phyloP scores from a whole-genome alignment of 129 eudicot genomes.

The Centella asiatica region DNA sequence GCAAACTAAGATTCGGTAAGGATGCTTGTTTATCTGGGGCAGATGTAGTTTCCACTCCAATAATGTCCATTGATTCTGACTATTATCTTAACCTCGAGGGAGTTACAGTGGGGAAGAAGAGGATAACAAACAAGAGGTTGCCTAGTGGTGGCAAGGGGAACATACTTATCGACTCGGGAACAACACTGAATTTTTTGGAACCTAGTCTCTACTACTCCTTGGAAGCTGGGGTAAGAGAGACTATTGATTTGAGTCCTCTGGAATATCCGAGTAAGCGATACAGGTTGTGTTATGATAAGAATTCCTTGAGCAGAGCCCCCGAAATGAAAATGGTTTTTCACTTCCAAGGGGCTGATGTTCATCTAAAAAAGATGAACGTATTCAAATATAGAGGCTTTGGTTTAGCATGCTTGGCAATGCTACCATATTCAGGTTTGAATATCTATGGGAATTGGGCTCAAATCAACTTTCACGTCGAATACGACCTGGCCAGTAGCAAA shows the following conservation, averaged over 20 bases:
- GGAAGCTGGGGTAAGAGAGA: background rate
- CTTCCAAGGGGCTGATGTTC: background rate
- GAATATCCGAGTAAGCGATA: background rate
- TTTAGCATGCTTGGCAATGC: background rate
- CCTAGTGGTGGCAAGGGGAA: background rate
- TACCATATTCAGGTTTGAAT: background rate
- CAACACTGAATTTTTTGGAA: background rate
- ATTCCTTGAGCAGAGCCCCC: background rate
- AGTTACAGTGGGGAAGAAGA: background rate
- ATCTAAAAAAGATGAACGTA: background rate
- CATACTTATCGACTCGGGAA: background rate
- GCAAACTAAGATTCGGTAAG: slow-evolving; percentile 1
- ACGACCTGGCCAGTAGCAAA: background rate
- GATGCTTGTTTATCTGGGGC: background rate
- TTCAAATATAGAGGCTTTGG: background rate
- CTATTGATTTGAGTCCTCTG: background rate
- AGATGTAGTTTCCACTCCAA: background rate
- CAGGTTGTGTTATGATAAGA: background rate
- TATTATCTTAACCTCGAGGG: background rate
- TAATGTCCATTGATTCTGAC: background rate
- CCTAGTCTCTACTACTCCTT: background rate
- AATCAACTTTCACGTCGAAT: slow-evolving; percentile 2
- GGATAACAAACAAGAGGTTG: background rate
- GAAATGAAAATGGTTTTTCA: slow-evolving; percentile 1
- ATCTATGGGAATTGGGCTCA: background rate